phyloP scores from a whole-genome alignment of 805 yeast genomes.

The Zygotorulaspora florentina region DNA sequence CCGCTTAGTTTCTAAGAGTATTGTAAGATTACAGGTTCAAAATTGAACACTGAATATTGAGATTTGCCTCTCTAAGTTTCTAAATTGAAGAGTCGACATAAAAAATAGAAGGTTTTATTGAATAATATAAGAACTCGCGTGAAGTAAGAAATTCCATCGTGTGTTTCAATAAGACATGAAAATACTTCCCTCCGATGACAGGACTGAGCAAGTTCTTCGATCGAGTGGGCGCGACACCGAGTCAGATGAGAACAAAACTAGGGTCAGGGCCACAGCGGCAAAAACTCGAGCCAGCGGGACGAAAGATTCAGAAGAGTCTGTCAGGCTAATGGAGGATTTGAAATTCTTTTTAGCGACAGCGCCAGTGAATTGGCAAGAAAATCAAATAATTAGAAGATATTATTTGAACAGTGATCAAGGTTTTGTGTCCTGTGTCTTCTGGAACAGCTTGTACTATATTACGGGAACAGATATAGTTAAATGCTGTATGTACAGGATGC shows the following conservation, averaged over 20 bases:
- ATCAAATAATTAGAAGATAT: conserved; percentile 82
- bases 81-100: not conserved
- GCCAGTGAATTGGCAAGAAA: conserved; percentile 89
- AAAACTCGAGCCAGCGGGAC: not conserved
- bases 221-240: conserved; percentile 2
- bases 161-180: too few relatives aligned
- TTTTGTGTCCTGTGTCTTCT: conserved; percentile 84
- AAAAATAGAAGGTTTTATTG: not conserved
- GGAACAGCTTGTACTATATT: conserved; percentile 85
- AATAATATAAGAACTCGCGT: not conserved
- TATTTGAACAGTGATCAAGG: conserved; percentile 85
- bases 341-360: conserved; percentile 89
- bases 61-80: not conserved
- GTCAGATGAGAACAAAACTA: not conserved
- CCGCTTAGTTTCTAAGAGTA: not conserved
- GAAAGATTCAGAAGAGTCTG: conserved; percentile 43
- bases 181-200: conserved; percentile 11
- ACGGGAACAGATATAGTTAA: conserved; percentile 97
- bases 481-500: conserved; percentile 81
- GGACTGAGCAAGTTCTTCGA: conserved; percentile 23
- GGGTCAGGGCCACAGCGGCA: not conserved
- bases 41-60: not conserved
- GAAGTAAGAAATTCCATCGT: not conserved
- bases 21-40: not conserved
- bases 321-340: conserved; percentile 66